Evolutionary conservation across 2,329 filamentous ascomycete genomes (phyloP).

Genomic region (Colletotrichum theobromicola): DNA sequence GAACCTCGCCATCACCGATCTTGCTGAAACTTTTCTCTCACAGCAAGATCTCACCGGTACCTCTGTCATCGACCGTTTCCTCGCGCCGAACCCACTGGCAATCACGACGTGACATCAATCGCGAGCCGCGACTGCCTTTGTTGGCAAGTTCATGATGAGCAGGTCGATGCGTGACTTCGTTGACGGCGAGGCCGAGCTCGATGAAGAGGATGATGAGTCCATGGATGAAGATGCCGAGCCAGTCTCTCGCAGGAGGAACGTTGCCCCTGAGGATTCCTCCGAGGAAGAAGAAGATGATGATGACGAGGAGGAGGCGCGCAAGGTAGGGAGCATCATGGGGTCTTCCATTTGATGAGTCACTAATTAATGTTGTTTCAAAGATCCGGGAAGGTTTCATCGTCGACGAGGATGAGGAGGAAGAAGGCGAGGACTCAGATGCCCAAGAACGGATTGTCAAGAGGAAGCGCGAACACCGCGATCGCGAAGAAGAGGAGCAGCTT

Average conservation of each 20-base stretch:
- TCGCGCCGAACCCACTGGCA: neutral
- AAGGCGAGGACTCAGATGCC: constrained; percentile 63
- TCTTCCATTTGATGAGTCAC: constrained; percentile 21
- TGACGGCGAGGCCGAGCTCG: constrained; percentile 84
- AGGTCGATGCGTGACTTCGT: constrained; percentile 76
- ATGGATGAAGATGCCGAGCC: constrained; percentile 77
- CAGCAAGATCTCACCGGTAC: neutral
- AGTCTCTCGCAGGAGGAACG: constrained; percentile 37
- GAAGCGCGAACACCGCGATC: constrained; percentile 78
- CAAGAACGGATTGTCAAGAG: constrained; percentile 67
- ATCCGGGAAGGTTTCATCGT: constrained; percentile 95
- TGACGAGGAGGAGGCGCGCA: constrained; percentile 82
- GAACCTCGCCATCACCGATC: neutral
- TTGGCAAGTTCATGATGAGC: constrained; percentile 54
- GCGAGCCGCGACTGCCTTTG: neutral
- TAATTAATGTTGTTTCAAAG: constrained; percentile 46
- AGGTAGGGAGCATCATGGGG: constrained; percentile 57
- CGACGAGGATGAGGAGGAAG: constrained; percentile 82
- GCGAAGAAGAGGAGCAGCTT: constrained; percentile 84
- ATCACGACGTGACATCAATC: neutral
- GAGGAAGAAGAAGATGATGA: constrained; percentile 94
- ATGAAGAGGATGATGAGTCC: constrained; percentile 83
- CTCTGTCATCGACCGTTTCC: neutral
- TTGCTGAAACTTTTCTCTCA: neutral
- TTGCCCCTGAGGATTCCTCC: constrained; percentile 78